Evolutionary conservation across 2,329 filamentous ascomycete species (phyloP).

Genomic region (Penicillium crustosum): DNA sequence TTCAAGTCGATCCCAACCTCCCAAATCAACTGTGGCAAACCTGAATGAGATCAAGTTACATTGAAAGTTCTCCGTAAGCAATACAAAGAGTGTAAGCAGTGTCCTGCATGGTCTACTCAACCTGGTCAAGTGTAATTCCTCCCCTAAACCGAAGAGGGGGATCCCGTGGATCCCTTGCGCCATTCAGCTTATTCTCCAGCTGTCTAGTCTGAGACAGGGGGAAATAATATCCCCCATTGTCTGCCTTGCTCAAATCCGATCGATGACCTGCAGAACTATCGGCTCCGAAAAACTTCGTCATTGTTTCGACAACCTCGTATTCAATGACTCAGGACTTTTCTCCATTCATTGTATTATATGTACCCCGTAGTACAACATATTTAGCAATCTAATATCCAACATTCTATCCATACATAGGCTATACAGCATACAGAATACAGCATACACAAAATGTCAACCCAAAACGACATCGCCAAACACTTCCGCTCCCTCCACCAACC

Average conservation of each 20-base stretch:
- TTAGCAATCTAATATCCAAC: too few relatives aligned
- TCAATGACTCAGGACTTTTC: background rate
- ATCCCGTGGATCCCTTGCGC: constrained; percentile 23
- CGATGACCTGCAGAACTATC: background rate
- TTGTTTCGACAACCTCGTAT: background rate
- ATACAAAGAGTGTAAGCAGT: background rate
- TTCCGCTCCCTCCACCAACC: constrained; percentile 52
- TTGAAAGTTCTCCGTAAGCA: background rate
- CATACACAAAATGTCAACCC: background rate
- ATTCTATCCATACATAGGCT: background rate
- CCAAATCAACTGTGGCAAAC: background rate
- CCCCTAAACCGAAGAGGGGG: background rate
- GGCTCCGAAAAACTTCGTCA: background rate
- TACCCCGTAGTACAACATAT: too few relatives aligned
- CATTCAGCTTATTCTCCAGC: constrained; percentile 11
- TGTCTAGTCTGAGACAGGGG: constrained; percentile 21
- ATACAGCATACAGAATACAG: background rate
- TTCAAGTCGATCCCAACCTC: background rate
- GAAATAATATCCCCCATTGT: constrained; percentile 7
- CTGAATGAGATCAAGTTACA: background rate
- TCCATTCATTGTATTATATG: too few relatives aligned
- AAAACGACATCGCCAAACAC: constrained; percentile 10
- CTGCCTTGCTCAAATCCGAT: constrained; percentile 5
- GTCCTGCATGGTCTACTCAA: background rate
- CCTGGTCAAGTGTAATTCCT: constrained; percentile 2